Evolutionary conservation across 306 rosid genomes (phyloP).

Genomic region (Inga oerstediana): DNA sequence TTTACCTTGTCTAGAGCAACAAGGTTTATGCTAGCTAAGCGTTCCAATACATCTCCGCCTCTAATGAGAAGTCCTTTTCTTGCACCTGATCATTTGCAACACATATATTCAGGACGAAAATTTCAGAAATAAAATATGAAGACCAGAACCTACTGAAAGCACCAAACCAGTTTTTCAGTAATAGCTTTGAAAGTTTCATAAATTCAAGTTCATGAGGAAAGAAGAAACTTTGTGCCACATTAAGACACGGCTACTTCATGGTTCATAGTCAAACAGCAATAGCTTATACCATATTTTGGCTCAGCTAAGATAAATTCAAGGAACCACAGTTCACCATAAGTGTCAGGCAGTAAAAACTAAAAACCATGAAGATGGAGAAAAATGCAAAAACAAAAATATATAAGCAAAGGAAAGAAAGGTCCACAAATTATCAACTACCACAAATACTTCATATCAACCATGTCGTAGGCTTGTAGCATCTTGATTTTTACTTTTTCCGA

Average conservation of each 20-base stretch:
- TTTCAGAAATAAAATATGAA: neutral
- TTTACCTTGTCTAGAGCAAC: slow-evolving; percentile 90
- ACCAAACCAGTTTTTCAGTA: neutral
- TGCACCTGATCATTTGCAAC: slow-evolving; percentile 70
- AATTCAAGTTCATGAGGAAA: slow-evolving; percentile 21
- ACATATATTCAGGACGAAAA: neutral
- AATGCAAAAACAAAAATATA: slow-evolving; percentile 14
- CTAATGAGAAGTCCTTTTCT: slow-evolving; percentile 93
- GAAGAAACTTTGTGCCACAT: slow-evolving; percentile 29
- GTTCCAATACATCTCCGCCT: slow-evolving; percentile 96
- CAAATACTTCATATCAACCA: neutral
- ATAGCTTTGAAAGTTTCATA: slow-evolving; percentile 6
- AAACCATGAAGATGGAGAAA: slow-evolving; percentile 11
- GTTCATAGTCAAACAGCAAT: slow-evolving; percentile 7
- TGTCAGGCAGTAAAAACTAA: slow-evolving; percentile 17
- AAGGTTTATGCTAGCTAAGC: slow-evolving; percentile 74
- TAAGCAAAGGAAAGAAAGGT: neutral
- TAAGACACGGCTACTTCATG: slow-evolving; percentile 12
- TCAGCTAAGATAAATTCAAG: slow-evolving; percentile 17
- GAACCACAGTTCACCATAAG: slow-evolving; percentile 13
- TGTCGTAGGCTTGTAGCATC: neutral
- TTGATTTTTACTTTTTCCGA: slow-evolving; percentile 15
- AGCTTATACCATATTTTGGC: neutral
- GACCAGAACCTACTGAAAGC: slow-evolving; percentile 6
- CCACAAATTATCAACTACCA: no score